A percentile compares a stretch with the other conserved stretches of the same genome.
Conservation (phyloP, 2,329 filamentous ascomycete species). For the Colletotrichum liriopes region DNA sequence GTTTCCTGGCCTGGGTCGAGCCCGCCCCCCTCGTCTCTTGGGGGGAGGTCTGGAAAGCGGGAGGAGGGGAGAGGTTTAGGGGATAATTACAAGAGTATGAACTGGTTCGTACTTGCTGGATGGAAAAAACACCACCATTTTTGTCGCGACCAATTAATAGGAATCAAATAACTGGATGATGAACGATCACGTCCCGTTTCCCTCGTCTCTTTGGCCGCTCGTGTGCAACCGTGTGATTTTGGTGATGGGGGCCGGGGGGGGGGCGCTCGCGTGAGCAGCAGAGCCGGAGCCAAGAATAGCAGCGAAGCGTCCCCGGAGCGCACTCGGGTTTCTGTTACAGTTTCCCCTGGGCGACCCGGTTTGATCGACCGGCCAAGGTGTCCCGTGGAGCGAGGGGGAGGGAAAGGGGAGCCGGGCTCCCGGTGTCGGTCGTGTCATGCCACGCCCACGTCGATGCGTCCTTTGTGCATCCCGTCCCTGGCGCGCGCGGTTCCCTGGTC, state of each 20-base stretch:
- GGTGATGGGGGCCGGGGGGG: neutral
- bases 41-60: neutral
- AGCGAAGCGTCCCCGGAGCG: neutral
- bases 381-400: neutral
- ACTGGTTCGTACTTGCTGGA: slow-evolving; percentile 67
- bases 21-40: neutral
- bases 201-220: neutral
- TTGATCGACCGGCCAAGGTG: slow-evolving; percentile 8
- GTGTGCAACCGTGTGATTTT: neutral
- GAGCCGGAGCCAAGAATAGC: neutral
- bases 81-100: slow-evolving; percentile 54
- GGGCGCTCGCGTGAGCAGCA: neutral
- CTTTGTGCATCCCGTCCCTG: neutral
- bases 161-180: slow-evolving; percentile 46
- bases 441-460: neutral
- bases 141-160: slow-evolving; percentile 46
- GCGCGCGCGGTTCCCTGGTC: neutral
- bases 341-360: neutral
- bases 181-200: slow-evolving; percentile 26
- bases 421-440: neutral
- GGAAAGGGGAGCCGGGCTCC: no score
- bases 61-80: slow-evolving; percentile 28
- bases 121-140: slow-evolving; percentile 50
- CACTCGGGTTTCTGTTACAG: neutral
- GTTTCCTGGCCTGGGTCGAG: slow-evolving; percentile 4